phyloP scores from a whole-genome alignment of 2,329 filamentous ascomycete genomes.

The Sporothrix pseudoabietina region DNA sequence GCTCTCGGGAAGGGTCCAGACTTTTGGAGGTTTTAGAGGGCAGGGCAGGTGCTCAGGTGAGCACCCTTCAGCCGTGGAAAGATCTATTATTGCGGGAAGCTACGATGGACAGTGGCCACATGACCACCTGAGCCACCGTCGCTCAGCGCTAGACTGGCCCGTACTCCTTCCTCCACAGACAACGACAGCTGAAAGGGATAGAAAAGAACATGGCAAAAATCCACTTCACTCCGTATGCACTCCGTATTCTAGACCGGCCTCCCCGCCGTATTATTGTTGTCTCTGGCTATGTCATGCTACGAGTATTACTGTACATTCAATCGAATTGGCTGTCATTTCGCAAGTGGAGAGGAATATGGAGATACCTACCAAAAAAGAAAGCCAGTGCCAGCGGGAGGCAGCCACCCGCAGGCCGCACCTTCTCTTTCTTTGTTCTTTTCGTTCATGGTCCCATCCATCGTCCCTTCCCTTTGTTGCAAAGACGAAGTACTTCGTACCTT shows the following conservation, averaged over 20 bases:
- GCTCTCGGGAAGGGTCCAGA: background rate
- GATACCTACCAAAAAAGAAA: background rate
- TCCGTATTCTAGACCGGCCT: constrained; percentile 22
- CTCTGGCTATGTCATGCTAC: background rate
- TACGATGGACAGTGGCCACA: constrained; percentile 7
- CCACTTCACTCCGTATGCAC: background rate
- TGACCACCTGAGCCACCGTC: background rate
- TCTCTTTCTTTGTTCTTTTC: background rate
- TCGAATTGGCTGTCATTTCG: background rate
- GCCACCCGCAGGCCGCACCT: background rate
- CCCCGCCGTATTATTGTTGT: background rate
- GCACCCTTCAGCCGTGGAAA: background rate
- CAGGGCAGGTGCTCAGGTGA: constrained; percentile 4
- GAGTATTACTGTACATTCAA: background rate
- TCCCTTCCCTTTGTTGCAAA: constrained; percentile 9
- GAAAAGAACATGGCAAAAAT: background rate
- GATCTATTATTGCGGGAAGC: background rate
- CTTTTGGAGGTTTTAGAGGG: background rate
- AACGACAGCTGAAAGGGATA: background rate
- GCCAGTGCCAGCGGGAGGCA: background rate
- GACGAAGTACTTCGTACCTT: background rate
- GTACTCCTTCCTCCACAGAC: background rate
- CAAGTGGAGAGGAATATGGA: background rate
- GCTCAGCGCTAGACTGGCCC: background rate
- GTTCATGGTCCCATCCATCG: background rate